Conservation (phyloP, 805 yeast genomes). For the Nakazawaea molendinolei region DNA sequence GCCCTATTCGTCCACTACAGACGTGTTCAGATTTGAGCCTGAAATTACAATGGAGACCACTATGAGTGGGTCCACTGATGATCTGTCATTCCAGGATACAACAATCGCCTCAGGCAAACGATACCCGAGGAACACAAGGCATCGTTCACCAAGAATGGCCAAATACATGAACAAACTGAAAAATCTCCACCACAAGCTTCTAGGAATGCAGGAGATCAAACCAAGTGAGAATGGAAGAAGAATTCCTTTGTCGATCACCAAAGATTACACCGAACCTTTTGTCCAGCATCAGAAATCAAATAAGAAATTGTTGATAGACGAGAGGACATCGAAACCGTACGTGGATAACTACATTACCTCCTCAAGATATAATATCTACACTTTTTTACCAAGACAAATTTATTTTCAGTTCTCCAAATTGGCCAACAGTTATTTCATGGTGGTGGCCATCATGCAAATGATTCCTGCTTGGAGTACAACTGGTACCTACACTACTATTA, state of each 20-base stretch:
- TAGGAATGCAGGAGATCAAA: conserved; percentile 41
- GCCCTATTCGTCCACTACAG: conserved; percentile 16
- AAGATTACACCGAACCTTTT: conserved; percentile 25
- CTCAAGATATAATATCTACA: conserved; percentile 72
- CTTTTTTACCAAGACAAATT: conserved; percentile 84
- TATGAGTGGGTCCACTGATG: too few species aligned
- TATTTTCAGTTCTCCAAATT: conserved; percentile 87
- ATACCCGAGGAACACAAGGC: conserved; percentile 4
- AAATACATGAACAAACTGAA: conserved; percentile 3
- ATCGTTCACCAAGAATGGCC: not conserved
- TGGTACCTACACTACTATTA: conserved; percentile 88
- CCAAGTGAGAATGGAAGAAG: conserved; percentile 65
- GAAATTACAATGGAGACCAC: conserved; percentile 15
- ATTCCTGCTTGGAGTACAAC: conserved; percentile 97
- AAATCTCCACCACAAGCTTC: conserved; percentile 22
- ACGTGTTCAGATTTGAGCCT: conserved; percentile 11
- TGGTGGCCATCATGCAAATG: conserved; percentile 89
- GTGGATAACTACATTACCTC: conserved; percentile 70
- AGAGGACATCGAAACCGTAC: conserved; percentile 58
- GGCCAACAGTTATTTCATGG: conserved; percentile 86
- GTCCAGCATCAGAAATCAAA: conserved; percentile 24
- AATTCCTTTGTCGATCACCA: conserved; percentile 56
- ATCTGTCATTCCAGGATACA: conserved; percentile 16
- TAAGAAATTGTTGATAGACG: conserved; percentile 49
- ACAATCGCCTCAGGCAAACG: conserved; percentile 19